A percentile compares a stretch with the other conserved stretches of the same genome.
Evolutionary conservation across 192 early-diverging fungal genomes (phyloP).

Genomic region (Coemansia sp.): DNA sequence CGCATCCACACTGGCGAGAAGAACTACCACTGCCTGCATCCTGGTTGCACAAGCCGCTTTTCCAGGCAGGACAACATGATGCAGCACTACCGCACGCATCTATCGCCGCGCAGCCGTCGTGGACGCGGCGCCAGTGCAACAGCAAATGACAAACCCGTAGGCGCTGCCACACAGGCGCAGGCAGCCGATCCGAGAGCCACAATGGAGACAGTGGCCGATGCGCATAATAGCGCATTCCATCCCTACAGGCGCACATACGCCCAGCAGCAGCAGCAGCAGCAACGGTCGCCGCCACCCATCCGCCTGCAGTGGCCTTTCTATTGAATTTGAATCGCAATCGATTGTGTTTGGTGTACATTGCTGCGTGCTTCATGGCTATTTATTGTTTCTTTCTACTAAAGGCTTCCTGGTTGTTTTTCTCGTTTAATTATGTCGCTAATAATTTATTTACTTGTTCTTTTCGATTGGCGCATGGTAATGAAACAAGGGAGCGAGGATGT

Average conservation of each 20-base stretch:
- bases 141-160: not conserved
- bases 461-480: not conserved
- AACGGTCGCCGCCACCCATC: not conserved
- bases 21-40: conserved; percentile 69
- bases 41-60: conserved; percentile 73
- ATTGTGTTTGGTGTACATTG: not conserved
- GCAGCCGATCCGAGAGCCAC: not conserved
- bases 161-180: not conserved
- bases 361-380: not conserved
- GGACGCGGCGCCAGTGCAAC: conserved; percentile 9
- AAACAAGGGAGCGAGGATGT: not conserved
- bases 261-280: not conserved
- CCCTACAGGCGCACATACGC: conserved; percentile 20
- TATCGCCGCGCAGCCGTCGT: conserved; percentile 67
- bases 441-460: too few relatives aligned
- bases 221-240: conserved; percentile 31
- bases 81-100: conserved; percentile 84
- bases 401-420: not conserved
- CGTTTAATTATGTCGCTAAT: not conserved
- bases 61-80: conserved; percentile 87
- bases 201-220: conserved; percentile 28
- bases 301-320: conserved; percentile 1
- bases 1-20: conserved; percentile 86
- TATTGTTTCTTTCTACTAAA: conserved; percentile 1
- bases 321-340: not conserved